A percentile compares a stretch with the other conserved stretches of the same genome.
Conservation (phyloP, 192 early-diverging fungal species). For the Rhizoclosmatium sp. region DNA sequence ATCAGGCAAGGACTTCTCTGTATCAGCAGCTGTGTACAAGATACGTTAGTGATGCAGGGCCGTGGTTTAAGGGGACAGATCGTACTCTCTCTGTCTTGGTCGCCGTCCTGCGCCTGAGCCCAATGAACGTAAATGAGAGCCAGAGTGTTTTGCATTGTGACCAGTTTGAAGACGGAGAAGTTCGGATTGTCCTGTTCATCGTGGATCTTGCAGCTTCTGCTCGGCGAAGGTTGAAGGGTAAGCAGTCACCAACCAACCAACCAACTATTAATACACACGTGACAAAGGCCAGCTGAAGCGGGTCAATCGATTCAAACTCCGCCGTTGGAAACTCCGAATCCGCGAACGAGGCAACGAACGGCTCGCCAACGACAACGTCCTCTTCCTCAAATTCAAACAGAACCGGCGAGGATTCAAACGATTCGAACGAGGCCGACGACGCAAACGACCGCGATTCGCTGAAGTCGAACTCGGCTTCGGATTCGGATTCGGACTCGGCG, state of each 20-base stretch:
- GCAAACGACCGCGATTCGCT: slow-evolving; percentile 1
- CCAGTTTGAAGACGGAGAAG: slow-evolving; percentile 12
- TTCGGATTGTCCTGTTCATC: slow-evolving; percentile 30
- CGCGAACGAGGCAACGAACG: slow-evolving; percentile 5
- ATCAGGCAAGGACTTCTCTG: too few relatives aligned
- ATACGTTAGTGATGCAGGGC: too few relatives aligned
- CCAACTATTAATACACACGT: slow-evolving; percentile 8
- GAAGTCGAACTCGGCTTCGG: too few relatives aligned
- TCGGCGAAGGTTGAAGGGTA: background rate
- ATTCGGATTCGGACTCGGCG: too few relatives aligned
- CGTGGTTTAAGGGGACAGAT: too few relatives aligned
- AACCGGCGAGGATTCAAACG: background rate
- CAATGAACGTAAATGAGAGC: slow-evolving; percentile 8
- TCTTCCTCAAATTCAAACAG: slow-evolving; percentile 15
- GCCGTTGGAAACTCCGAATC: slow-evolving; percentile 4
- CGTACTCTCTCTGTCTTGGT: background rate
- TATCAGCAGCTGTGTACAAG: too few relatives aligned
- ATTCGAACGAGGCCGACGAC: background rate
- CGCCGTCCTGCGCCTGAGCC: background rate
- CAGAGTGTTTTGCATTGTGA: slow-evolving; percentile 34
- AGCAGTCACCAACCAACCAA: background rate
- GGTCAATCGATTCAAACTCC: slow-evolving; percentile 1
- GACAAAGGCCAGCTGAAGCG: slow-evolving; percentile 26
- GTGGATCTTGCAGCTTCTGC: slow-evolving; percentile 27
- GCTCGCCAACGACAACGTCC: slow-evolving; percentile 19